Base-by-base conservation (phyloP, 306 rosid species). In the Fragaria iinumae region DNA sequence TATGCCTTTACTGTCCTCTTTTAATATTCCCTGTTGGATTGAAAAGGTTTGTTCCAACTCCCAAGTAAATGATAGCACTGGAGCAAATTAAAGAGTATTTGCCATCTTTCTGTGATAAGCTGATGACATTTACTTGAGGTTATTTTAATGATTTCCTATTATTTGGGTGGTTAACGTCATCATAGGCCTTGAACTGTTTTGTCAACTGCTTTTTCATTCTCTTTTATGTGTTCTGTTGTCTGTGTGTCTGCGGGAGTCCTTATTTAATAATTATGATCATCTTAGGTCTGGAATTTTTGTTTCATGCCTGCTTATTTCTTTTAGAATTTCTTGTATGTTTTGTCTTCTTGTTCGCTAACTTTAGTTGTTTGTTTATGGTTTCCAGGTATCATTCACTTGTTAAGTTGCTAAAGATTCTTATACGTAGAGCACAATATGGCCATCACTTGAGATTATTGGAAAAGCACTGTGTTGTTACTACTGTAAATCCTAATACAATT, bases 401-500 rank as follows among this genome's bases (percentile, higher is more conserved):
- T 74, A 89, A 82, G 84, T 82, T 78, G 80, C 80, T 89, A 81
- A 92, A 89, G 83, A 75, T 69, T 82, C 80, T 94, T 78, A 85
- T 94, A 73, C 83, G 79, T 67, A 84, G 93, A 90, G 78, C 79
- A 73, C 86, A 23, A 45, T 69, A 66, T 77, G 89, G 91, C 85
- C 89, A 84, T 57, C 87, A 80, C 80, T 38, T 44, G 34, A 84
- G 87, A 83, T 82, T 94, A 76, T 79, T 92, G 86, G 88, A 84
- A 75, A 92, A 90, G 88, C 96, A 94, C 74, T 89, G 98, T 86
- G 82, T 14, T 72, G 82, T 67, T 81, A 80, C 78, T 66, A 82
- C 85, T 43, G 41, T 70, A 25, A 80, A 84, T 66, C 87, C 74
- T 65, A 52, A 81, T 71, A 49, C 72, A 50, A 13, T 3, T 45